These are phyloP conservation scores for Eucommia ulmoides DNA, from an alignment of 257 asterid genomes.

Conservation along the genomic window DNA sequence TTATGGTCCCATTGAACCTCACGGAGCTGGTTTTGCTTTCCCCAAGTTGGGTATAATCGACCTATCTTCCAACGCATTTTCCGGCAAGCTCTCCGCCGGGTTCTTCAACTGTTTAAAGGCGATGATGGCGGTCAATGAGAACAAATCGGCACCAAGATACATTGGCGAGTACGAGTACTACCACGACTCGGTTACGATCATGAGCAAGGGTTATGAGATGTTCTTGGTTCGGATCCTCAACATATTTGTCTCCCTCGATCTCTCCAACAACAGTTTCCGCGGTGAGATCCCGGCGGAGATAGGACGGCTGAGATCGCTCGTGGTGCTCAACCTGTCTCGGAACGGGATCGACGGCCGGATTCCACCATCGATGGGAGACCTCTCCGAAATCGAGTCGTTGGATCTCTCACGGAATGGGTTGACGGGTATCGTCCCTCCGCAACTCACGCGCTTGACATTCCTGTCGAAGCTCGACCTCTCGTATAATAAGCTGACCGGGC, in stretches of 20 bases:
- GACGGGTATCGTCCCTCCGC: background rate
- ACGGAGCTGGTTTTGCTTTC: conserved; percentile 8
- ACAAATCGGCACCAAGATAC: no score
- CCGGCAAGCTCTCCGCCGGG: conserved; percentile 11
- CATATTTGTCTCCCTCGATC: conserved; percentile 26
- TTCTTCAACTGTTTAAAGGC: conserved; percentile 17
- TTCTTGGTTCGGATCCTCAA: background rate
- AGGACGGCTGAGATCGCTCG: conserved; percentile 19
- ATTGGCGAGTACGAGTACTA: no score
- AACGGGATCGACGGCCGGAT: conserved; percentile 24
- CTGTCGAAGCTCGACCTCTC: background rate
- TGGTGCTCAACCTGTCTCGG: conserved; percentile 27
- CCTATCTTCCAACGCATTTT: conserved; percentile 20
- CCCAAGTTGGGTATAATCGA: conserved; percentile 23
- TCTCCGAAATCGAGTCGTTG: conserved; percentile 19
- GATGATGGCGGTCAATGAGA: no score
- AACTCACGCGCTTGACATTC: background rate
- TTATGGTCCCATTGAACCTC: conserved; percentile 19
- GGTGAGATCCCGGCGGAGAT: conserved; percentile 25
- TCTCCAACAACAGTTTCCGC: conserved; percentile 31
- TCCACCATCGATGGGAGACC: conserved; percentile 21
- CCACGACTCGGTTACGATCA: background rate
- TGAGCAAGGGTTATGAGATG: background rate
- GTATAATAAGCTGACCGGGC: background rate
- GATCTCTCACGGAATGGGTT: conserved; percentile 27